Conservation (phyloP, 345 rosid genomes). For the Brassica rapa region DNA sequence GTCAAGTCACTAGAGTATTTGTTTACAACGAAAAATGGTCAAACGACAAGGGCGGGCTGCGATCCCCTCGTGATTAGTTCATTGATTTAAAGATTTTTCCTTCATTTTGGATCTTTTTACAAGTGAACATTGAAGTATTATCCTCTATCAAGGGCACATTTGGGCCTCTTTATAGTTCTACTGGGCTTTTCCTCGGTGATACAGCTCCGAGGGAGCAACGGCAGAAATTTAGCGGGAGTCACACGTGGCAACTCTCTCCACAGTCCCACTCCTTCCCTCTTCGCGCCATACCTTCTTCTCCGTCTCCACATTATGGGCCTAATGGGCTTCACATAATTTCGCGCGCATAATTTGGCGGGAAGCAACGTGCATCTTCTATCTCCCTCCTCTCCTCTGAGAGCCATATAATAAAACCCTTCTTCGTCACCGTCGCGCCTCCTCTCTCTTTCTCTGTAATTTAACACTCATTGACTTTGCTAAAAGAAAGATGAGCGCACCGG, state of each 20-base stretch:
- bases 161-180: no score
- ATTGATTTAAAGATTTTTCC: neutral
- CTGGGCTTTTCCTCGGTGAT: no score
- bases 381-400: neutral
- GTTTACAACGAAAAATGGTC: no score
- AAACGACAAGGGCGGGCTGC: no score
- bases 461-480: neutral
- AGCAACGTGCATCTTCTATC: neutral
- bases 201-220: no score
- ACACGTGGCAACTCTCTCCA: neutral
- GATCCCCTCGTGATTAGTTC: no score
- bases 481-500: conserved; percentile 41
- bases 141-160: no score
- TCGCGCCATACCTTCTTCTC: neutral
- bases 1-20: no score
- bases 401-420: neutral
- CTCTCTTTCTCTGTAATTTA: neutral
- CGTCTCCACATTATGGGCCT: conserved; percentile 9
- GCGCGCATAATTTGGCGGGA: conserved; percentile 18
- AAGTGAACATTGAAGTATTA: no score
- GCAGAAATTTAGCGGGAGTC: neutral
- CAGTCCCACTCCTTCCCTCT: neutral
- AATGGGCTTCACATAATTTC: conserved; percentile 14
- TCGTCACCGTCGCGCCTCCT: neutral
- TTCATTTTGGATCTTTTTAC: no score